A percentile compares a stretch with the other conserved stretches of the same genome.
These are phyloP conservation scores for Breynia disticha DNA, from an alignment of 441 rosid genomes.

Conservation along the genomic window DNA sequence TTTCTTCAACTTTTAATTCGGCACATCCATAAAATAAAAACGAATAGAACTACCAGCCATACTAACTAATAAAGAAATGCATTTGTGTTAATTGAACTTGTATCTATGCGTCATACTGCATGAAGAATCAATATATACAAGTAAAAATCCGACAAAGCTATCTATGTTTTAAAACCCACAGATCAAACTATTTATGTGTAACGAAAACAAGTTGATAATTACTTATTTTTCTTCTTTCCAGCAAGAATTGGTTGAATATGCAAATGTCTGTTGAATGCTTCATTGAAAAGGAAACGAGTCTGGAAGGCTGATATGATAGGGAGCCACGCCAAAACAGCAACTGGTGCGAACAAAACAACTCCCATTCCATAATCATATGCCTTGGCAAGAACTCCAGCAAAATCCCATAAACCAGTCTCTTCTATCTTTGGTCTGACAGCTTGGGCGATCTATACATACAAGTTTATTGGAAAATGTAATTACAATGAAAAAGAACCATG, in stretches of 20 bases:
- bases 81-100: no score
- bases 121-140: no score
- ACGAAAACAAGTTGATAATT: no score
- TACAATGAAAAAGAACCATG: neutral
- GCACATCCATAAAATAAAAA: no score
- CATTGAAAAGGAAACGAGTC: constrained; percentile 88
- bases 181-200: no score
- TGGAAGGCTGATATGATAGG: constrained; percentile 86
- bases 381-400: constrained; percentile 58
- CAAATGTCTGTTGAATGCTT: constrained; percentile 76
- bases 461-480: neutral
- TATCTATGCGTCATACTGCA: no score
- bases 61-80: no score
- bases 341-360: constrained; percentile 64
- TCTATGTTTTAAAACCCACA: no score
- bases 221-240: constrained; percentile 46
- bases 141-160: no score
- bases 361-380: constrained; percentile 98
- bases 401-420: constrained; percentile 67
- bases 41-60: no score
- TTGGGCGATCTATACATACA: constrained; percentile 60
- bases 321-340: constrained; percentile 88
- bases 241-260: constrained; percentile 85
- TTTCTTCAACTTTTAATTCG: no score
- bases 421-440: constrained; percentile 77